These are phyloP conservation scores for Lipomyces kockii DNA, from an alignment of 805 yeast species.

Conservation along the genomic window DNA sequence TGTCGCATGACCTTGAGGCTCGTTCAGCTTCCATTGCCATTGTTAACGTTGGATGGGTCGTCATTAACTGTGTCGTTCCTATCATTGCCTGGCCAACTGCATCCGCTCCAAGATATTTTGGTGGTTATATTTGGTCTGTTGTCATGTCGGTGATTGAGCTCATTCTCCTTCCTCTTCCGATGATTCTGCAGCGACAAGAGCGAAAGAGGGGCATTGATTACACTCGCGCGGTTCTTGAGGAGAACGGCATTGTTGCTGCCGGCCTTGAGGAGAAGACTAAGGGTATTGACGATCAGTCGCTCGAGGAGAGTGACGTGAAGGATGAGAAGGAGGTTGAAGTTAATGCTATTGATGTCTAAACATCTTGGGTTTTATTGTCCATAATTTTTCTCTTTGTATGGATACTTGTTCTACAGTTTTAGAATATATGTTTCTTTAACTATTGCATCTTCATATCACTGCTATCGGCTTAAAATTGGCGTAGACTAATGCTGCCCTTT, in stretches of 20 bases:
- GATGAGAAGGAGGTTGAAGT: neutral
- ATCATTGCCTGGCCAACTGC: conserved; percentile 30
- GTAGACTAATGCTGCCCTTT: no score
- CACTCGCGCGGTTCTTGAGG: neutral
- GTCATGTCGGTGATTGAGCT: conserved; percentile 17
- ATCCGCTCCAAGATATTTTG: conserved; percentile 18
- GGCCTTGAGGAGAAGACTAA: conserved; percentile 9
- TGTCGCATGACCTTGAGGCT: conserved; percentile 30
- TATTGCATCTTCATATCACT: no score
- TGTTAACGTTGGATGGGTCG: conserved; percentile 34
- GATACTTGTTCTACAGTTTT: no score
- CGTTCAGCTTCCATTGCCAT: conserved; percentile 31
- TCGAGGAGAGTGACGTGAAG: neutral
- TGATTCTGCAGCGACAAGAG: conserved; percentile 22
- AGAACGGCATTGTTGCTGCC: conserved; percentile 2
- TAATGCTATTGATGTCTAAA: neutral
- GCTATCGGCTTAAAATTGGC: no score
- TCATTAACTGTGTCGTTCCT: conserved; percentile 29
- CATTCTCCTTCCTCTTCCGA: conserved; percentile 17
- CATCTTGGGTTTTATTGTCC: no score
- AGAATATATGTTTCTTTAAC: no score
- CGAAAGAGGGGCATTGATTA: conserved; percentile 13
- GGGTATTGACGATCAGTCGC: neutral
- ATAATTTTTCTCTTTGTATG: no score
- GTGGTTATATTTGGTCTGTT: conserved; percentile 26